Evolutionary conservation across 2,329 filamentous ascomycete species (phyloP).

Genomic region (Talaromyces sp.): DNA sequence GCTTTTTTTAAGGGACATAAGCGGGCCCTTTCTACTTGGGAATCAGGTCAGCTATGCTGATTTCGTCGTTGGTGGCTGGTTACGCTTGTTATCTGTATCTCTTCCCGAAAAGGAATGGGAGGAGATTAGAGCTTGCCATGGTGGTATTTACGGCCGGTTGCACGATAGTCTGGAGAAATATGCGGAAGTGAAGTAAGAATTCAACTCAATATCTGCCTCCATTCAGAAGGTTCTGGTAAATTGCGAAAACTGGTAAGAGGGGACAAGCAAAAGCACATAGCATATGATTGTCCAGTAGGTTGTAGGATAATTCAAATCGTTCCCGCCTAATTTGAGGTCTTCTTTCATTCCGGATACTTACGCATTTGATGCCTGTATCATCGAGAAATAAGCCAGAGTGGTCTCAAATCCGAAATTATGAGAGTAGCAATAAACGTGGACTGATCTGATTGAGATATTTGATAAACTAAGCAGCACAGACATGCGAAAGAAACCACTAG

Average conservation of each 20-base stretch:
- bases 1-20: conserved; percentile 39
- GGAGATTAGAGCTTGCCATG: conserved; percentile 49
- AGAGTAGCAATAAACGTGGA: background rate
- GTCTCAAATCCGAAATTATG: background rate
- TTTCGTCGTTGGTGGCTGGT: conserved; percentile 57
- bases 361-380: conserved; percentile 46
- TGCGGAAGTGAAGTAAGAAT: conserved; percentile 30
- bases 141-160: conserved; percentile 50
- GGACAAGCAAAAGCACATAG: too few species aligned
- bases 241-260: too few species aligned
- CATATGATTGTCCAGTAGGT: conserved; percentile 25
- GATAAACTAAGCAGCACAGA: conserved; percentile 49
- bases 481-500: conserved; percentile 47
- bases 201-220: background rate
- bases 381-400: too few species aligned
- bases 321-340: conserved; percentile 31
- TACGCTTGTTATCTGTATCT: conserved; percentile 45
- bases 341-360: conserved; percentile 39
- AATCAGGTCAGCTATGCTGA: conserved; percentile 51
- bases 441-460: conserved; percentile 19
- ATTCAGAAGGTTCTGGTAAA: background rate
- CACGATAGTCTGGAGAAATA: conserved; percentile 47
- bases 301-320: conserved; percentile 28
- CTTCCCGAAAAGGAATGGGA: conserved; percentile 50
- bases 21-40: conserved; percentile 52